These are phyloP conservation scores for Lithospermum erythrorhizon DNA, from an alignment of 257 asterid species.

Conservation along the genomic window DNA sequence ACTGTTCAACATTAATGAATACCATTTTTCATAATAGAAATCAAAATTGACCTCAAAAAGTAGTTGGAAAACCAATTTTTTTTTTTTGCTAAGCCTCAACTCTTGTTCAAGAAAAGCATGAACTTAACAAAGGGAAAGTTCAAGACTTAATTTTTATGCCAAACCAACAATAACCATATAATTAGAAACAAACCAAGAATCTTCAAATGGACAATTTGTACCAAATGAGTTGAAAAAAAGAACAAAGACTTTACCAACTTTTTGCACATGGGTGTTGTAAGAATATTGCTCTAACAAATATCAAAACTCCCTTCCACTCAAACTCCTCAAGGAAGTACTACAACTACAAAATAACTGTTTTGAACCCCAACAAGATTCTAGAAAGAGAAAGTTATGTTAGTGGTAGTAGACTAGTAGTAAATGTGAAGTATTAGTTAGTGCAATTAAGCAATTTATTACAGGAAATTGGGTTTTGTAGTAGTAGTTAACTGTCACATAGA, in stretches of 20 bases:
- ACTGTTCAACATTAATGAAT: neutral
- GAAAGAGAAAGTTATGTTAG: slow-evolving; percentile 10
- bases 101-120: slow-evolving; percentile 9
- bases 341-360: slow-evolving; percentile 21
- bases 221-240: slow-evolving; percentile 8
- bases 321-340: slow-evolving; percentile 6
- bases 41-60: neutral
- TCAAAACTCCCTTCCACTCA: slow-evolving; percentile 14
- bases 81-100: slow-evolving; percentile 1
- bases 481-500: slow-evolving; percentile 14
- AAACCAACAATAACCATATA: slow-evolving; percentile 24
- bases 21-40: neutral
- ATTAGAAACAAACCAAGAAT: slow-evolving; percentile 14
- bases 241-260: slow-evolving; percentile 45
- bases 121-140: slow-evolving; percentile 20
- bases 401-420: slow-evolving; percentile 3
- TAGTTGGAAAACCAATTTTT: neutral
- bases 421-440: slow-evolving; percentile 8
- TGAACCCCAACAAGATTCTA: slow-evolving; percentile 10
- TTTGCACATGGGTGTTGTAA: slow-evolving; percentile 23
- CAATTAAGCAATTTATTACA: slow-evolving; percentile 15
- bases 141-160: slow-evolving; percentile 15
- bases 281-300: neutral
- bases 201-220: slow-evolving; percentile 24
- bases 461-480: slow-evolving; percentile 9